These are phyloP conservation scores for Pyrenula massariospora DNA, from an alignment of 495 filamentous ascomycete genomes.

Conservation along the genomic window DNA sequence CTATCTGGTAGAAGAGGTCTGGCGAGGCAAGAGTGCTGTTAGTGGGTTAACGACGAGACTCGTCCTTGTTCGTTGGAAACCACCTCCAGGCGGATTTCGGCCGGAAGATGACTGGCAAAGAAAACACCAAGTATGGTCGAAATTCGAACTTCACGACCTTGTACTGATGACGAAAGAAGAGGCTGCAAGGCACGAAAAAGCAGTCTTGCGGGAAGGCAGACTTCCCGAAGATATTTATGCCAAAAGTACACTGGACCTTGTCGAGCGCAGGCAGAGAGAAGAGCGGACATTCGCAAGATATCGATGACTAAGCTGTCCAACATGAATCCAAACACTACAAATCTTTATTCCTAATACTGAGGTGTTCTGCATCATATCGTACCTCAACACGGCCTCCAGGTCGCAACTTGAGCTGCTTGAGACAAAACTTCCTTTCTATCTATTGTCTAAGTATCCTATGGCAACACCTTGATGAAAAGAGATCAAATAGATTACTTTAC, in stretches of 20 bases:
- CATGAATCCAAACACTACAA: no score
- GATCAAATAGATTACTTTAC: no score
- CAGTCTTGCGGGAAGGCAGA: slow-evolving; percentile 62
- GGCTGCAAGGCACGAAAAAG: slow-evolving; percentile 64
- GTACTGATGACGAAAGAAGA: slow-evolving; percentile 98
- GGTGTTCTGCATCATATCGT: no score
- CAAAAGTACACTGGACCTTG: not conserved
- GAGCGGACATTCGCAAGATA: not conserved
- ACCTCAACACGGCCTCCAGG: no score
- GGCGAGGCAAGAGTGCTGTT: slow-evolving; percentile 67
- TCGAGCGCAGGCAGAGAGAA: not conserved
- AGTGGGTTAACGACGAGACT: slow-evolving; percentile 71
- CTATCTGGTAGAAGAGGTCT: slow-evolving; percentile 86
- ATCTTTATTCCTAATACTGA: no score
- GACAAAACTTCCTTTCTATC: no score
- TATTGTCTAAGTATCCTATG: no score
- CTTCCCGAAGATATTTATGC: slow-evolving; percentile 60
- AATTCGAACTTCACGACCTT: slow-evolving; percentile 54
- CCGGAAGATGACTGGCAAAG: slow-evolving; percentile 26
- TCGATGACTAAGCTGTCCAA: not conserved
- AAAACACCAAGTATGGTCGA: slow-evolving; percentile 59
- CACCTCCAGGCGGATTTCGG: slow-evolving; percentile 38
- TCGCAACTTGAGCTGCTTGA: no score
- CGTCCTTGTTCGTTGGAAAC: slow-evolving; percentile 64
- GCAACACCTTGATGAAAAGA: no score